Percentiles rank a stretch among this genome's conserved stretches.
phyloP scores from a whole-genome alignment of 1,139 yeast genomes.

The Taphrina flavorubra region DNA sequence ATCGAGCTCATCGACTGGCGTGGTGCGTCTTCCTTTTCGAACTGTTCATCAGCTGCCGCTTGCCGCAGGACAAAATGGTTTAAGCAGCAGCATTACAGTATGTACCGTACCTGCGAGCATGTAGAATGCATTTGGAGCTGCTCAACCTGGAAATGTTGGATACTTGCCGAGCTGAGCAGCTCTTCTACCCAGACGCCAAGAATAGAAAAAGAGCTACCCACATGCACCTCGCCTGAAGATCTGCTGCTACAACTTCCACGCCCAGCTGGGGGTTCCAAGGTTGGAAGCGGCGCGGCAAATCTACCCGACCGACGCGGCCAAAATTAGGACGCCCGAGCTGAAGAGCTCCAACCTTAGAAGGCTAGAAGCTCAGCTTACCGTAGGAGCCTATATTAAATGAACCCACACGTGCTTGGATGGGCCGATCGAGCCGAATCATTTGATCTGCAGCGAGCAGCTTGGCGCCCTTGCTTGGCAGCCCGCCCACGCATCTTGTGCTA shows the following conservation, averaged over 20 bases:
- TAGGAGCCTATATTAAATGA: background rate
- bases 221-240: background rate
- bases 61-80: too few species aligned
- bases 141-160: too few species aligned
- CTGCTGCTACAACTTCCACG: too few species aligned
- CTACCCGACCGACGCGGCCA: constrained; percentile 3
- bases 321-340: constrained; percentile 1
- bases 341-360: too few species aligned
- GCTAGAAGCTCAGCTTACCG: too few species aligned
- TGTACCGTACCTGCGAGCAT: too few species aligned
- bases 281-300: background rate
- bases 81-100: too few species aligned
- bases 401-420: background rate
- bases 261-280: background rate
- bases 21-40: too few species aligned
- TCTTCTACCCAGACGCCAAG: background rate
- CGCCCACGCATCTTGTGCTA: background rate
- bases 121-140: too few species aligned
- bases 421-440: constrained; percentile 1
- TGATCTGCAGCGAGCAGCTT: background rate
- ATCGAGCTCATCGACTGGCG: too few species aligned
- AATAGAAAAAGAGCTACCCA: background rate
- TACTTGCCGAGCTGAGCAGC: too few species aligned
- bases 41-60: too few species aligned
- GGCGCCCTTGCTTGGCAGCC: constrained; percentile 1